Conservation (phyloP, 768 basidiomycete genomes). For the Porpolomopsis calyptriformis region DNA sequence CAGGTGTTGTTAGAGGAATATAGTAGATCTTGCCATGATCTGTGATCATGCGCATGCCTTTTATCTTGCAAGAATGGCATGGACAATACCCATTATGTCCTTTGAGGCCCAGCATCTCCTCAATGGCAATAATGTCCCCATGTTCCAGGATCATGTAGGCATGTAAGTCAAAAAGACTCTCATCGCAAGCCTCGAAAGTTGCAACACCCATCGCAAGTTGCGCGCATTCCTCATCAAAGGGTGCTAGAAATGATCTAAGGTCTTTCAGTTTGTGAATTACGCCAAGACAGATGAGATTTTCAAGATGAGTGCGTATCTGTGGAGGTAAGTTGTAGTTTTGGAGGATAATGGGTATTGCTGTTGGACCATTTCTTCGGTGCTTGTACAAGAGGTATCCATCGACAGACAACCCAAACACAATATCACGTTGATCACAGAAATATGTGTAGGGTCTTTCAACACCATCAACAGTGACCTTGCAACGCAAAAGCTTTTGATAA, state of each 20-base stretch:
- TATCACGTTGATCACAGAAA: constrained; percentile 29
- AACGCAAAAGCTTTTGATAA: constrained; percentile 19
- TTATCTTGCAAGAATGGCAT: constrained; percentile 27
- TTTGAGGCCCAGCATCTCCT: constrained; percentile 24
- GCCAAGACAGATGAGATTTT: constrained; percentile 29
- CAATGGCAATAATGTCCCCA: constrained; percentile 26
- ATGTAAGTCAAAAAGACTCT: constrained; percentile 16
- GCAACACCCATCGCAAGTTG: constrained; percentile 27
- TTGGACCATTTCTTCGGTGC: constrained; percentile 16
- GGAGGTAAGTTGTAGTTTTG: constrained; percentile 27
- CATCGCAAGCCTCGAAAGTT: constrained; percentile 21
- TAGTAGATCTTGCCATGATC: constrained; percentile 14
- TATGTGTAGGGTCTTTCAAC: constrained; percentile 15
- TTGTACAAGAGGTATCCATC: constrained; percentile 36
- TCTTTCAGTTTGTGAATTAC: constrained; percentile 35
- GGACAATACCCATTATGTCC: constrained; percentile 26
- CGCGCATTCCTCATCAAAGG: constrained; percentile 28
- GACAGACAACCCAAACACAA: constrained; percentile 32
- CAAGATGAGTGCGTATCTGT: constrained; percentile 24
- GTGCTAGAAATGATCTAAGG: constrained; percentile 33
- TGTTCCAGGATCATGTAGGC: constrained; percentile 20
- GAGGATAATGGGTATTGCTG: constrained; percentile 32
- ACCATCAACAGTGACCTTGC: constrained; percentile 20
- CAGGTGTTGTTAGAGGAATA: constrained; percentile 14
- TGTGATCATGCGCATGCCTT: constrained; percentile 12